These are phyloP conservation scores for Infundibulicybe gibba DNA, from an alignment of 768 basidiomycete species.

Conservation along the genomic window DNA sequence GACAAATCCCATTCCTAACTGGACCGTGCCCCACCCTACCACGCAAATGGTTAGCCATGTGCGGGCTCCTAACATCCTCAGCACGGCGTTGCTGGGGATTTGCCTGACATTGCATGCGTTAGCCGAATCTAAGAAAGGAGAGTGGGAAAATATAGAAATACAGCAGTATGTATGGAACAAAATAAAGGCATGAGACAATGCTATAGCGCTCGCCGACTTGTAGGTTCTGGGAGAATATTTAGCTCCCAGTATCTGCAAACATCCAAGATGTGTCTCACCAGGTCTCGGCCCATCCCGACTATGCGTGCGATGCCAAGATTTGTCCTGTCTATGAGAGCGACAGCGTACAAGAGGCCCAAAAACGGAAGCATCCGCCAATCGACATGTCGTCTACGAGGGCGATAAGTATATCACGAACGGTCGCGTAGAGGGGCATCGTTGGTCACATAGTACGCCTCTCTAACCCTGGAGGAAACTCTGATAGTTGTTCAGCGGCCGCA, in stretches of 20 bases:
- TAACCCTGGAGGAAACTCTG: too few species aligned
- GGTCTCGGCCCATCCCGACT: slow-evolving; percentile 30
- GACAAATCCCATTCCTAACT: slow-evolving; percentile 30
- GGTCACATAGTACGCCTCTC: too few species aligned
- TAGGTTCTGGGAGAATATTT: slow-evolving; percentile 15
- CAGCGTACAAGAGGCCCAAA: slow-evolving; percentile 27
- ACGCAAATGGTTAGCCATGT: slow-evolving; percentile 24
- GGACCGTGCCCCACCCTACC: slow-evolving; percentile 25
- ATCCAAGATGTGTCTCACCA: slow-evolving; percentile 15
- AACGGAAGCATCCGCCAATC: slow-evolving; percentile 33
- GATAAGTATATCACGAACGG: too few species aligned
- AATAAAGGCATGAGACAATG: slow-evolving; percentile 30
- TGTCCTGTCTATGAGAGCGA: slow-evolving; percentile 33
- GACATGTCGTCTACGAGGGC: slow-evolving; percentile 18
- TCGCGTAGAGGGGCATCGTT: too few species aligned
- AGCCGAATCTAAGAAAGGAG: background rate
- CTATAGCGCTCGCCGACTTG: slow-evolving; percentile 27
- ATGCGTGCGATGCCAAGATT: slow-evolving; percentile 31
- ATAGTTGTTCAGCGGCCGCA: too few species aligned
- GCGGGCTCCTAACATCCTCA: slow-evolving; percentile 23
- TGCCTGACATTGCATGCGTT: slow-evolving; percentile 8
- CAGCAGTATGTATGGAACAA: slow-evolving; percentile 32
- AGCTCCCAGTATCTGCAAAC: background rate
- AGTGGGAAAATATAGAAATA: slow-evolving; percentile 10
- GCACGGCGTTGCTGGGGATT: slow-evolving; percentile 22